Base-by-base conservation (phyloP, 1,284 basidiomycete species). In the Chondrostereum purpureum region DNA sequence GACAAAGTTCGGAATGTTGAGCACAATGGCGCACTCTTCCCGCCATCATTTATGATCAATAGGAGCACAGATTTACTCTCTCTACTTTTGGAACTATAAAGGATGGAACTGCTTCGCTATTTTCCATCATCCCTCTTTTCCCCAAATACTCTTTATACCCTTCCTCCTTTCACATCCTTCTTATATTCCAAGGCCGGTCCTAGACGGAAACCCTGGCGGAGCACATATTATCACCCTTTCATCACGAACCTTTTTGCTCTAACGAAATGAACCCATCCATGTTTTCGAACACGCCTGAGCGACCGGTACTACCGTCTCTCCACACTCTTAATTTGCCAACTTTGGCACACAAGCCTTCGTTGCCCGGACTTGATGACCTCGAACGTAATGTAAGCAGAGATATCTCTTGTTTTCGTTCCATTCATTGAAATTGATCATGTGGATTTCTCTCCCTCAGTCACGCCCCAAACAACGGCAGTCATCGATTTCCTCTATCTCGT, bases 271-370 rank as follows among this genome's bases (percentile, higher is more conserved):
- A 10, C 17, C 36, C 11, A 13, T n/a, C 20, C 19, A 19, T 21
- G 12, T 20, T 16, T 19, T 20, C 39, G 22, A 11, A 11, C n/a
- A n/a, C n/a, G 20, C 18, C 19, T 20, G 20, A 22, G 17, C 14
- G 39, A 11, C 39, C 39, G 6, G 22, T 20, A 10, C 39, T 40
- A 11, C 39, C 39, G 22, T 21, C 39, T 40, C 39, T 40, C 11
- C 20, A 18, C 16, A 20, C 39, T 19, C 39, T 40, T 22, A 20
- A 40, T 22, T 21, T 40, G 19, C 36, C 36, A 19, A 37, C 36
- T 37, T 20, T 40, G 14, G 17, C 39, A 22, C 14, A 20, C 17
- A 40, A 40, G 19, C 39, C 39, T 22, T 16, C 11, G 11, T 18
- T 20, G 36, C 18, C 36, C 10, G 36, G 10, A 14, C 10, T 19